These are phyloP conservation scores for Aspergillus carlsbadensis DNA, from an alignment of 495 filamentous ascomycete genomes.

Conservation along the genomic window DNA sequence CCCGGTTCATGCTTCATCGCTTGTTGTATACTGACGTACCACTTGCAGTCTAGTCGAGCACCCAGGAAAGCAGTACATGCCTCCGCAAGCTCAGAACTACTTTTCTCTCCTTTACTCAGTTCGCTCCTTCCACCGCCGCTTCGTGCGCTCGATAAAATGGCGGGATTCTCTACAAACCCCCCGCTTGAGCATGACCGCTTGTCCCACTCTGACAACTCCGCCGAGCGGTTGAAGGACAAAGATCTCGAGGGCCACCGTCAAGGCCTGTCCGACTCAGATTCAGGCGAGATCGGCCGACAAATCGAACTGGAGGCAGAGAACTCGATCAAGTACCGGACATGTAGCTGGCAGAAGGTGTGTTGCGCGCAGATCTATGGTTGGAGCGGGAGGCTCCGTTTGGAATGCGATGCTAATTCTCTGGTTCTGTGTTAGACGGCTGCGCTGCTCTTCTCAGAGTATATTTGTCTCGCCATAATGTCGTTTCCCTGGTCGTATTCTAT, in stretches of 20 bases:
- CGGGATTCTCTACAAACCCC: constrained; percentile 28
- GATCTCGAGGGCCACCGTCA: constrained; percentile 36
- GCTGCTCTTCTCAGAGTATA: constrained; percentile 87
- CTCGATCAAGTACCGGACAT: constrained; percentile 84
- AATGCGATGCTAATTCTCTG: not conserved
- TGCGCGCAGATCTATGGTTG: not conserved
- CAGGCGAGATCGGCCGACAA: constrained; percentile 62
- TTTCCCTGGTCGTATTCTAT: constrained; percentile 89
- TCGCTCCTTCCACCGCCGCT: constrained; percentile 34
- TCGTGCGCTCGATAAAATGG: constrained; percentile 46
- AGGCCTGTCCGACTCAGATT: constrained; percentile 33
- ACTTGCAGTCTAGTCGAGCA: constrained; percentile 4
- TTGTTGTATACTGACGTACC: not conserved
- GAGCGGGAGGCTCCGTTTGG: not conserved
- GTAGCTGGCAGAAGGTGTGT: constrained; percentile 82
- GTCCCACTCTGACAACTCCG: constrained; percentile 27
- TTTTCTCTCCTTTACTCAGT: constrained; percentile 25
- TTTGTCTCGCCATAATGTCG: constrained; percentile 91
- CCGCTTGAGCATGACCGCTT: constrained; percentile 21
- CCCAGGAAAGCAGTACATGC: constrained; percentile 33
- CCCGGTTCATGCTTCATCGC: not conserved
- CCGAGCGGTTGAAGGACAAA: constrained; percentile 38
- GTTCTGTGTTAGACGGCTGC: constrained; percentile 65
- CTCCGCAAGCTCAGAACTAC: constrained; percentile 29
- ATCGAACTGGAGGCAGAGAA: constrained; percentile 73